Conservation (phyloP, 2,329 filamentous ascomycete species). For the Pseudogymnoascus sp. region DNA sequence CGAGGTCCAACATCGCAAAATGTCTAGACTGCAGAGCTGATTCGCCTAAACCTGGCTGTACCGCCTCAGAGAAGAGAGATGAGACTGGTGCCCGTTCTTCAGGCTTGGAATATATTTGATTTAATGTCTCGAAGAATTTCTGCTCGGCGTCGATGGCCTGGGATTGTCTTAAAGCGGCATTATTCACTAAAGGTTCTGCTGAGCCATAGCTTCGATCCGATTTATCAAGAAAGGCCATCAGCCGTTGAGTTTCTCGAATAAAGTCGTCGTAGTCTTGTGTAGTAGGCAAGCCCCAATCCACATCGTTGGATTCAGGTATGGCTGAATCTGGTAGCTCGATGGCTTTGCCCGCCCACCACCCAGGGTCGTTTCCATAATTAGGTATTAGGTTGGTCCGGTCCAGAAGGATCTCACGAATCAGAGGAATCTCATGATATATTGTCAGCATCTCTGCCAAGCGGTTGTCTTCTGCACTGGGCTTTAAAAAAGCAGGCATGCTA, state of each 20-base stretch:
- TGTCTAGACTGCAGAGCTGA: constrained; percentile 11
- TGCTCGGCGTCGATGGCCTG: constrained; percentile 19
- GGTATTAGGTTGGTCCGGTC: constrained; percentile 34
- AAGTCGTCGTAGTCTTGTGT: constrained; percentile 32
- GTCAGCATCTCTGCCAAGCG: constrained; percentile 48
- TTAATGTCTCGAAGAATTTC: constrained; percentile 19
- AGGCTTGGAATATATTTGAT: background rate
- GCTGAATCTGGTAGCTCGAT: constrained; percentile 30
- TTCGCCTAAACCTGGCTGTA: constrained; percentile 5
- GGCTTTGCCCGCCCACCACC: constrained; percentile 55
- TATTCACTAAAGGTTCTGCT: constrained; percentile 38
- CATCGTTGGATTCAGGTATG: constrained; percentile 14
- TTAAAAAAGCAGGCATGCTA: constrained; percentile 47
- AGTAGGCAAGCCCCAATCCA: background rate
- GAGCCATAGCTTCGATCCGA: constrained; percentile 55
- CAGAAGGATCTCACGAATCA: constrained; percentile 49
- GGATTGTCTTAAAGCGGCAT: constrained; percentile 20
- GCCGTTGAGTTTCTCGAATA: constrained; percentile 50
- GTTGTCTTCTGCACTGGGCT: constrained; percentile 31
- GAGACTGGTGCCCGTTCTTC: constrained; percentile 10
- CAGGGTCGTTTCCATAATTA: constrained; percentile 47
- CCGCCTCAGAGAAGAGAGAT: constrained; percentile 10
- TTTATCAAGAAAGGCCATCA: constrained; percentile 56
- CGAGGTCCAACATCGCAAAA: constrained; percentile 28
- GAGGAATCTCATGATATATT: constrained; percentile 53